Percentiles rank a stretch among this genome's conserved stretches.
Conservation (phyloP, 2,329 filamentous ascomycete genomes). For the Dryadomyces quercivorus region DNA sequence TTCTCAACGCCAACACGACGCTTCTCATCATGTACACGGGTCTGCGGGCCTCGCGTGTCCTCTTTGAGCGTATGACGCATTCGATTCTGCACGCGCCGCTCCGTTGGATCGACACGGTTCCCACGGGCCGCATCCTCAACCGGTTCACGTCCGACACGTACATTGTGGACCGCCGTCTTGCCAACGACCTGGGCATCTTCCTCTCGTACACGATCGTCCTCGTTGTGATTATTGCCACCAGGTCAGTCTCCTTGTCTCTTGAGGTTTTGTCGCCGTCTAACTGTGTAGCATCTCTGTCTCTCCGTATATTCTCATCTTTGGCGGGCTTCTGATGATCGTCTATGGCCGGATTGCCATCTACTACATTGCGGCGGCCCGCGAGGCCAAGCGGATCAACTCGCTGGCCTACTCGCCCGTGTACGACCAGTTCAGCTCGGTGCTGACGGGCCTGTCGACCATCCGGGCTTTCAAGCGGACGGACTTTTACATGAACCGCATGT, state of each 20-base stretch:
- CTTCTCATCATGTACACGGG: conserved; percentile 19
- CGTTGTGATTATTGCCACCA: conserved; percentile 23
- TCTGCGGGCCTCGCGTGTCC: conserved; percentile 17
- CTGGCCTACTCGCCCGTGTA: conserved; percentile 28
- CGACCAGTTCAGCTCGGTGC: conserved; percentile 27
- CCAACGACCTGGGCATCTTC: conserved; percentile 18
- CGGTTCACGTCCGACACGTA: conserved; percentile 28
- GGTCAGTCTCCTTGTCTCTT: no score
- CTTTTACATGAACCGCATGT: conserved; percentile 24
- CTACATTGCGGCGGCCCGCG: conserved; percentile 25
- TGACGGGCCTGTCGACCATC: conserved; percentile 28
- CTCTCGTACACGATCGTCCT: conserved; percentile 18
- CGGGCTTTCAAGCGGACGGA: conserved; percentile 25
- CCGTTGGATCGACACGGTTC: conserved; percentile 26
- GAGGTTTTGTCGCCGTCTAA: no score
- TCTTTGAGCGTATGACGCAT: conserved; percentile 22
- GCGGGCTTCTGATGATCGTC: conserved; percentile 20
- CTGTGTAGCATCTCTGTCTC: conserved; percentile 23
- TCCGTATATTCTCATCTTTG: conserved; percentile 22
- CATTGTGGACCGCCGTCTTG: conserved; percentile 23
- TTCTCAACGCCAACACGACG: conserved; percentile 12
- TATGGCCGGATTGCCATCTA: conserved; percentile 21
- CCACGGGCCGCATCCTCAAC: conserved; percentile 29
- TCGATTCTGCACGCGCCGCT: conserved; percentile 27
- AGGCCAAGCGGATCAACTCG: conserved; percentile 29